These are phyloP conservation scores for Xylaria hypoxylon DNA, from an alignment of 2,329 filamentous ascomycete species.

Conservation along the genomic window DNA sequence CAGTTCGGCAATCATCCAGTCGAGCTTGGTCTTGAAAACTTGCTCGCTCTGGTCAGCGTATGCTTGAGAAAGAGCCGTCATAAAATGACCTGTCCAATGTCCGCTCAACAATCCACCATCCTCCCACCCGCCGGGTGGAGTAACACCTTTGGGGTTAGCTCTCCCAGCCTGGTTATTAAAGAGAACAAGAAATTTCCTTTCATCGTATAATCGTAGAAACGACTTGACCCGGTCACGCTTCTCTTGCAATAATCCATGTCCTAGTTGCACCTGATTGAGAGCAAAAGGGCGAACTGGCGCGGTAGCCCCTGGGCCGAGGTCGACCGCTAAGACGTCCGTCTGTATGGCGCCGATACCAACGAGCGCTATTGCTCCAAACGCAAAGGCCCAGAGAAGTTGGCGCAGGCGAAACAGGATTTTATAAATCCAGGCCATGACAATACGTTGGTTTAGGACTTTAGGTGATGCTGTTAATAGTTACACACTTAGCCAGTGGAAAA, in stretches of 20 bases:
- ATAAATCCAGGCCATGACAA: constrained; percentile 33
- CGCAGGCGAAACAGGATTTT: constrained; percentile 22
- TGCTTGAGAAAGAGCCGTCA: constrained; percentile 51
- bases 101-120: constrained; percentile 52
- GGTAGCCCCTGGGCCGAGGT: constrained; percentile 48
- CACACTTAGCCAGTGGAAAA: not conserved
- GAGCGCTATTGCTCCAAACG: constrained; percentile 32
- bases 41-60: constrained; percentile 51
- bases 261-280: constrained; percentile 50
- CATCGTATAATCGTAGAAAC: constrained; percentile 49
- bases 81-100: constrained; percentile 52
- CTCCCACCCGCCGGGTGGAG: constrained; percentile 51
- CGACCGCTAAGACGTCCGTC: constrained; percentile 28
- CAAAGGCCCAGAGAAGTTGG: constrained; percentile 34
- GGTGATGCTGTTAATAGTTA: not conserved
- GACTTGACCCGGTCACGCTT: constrained; percentile 51
- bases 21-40: constrained; percentile 49
- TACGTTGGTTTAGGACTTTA: not conserved
- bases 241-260: constrained; percentile 49
- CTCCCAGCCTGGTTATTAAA: constrained; percentile 52
- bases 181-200: constrained; percentile 48
- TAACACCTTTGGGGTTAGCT: constrained; percentile 46
- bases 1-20: constrained; percentile 51
- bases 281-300: constrained; percentile 51
- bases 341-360: constrained; percentile 27